Evolutionary conservation across 208 protist genomes (phyloP), one percentile per base, ranked within the genome.

Genomic region (Leishmania guyanensis): DNA sequence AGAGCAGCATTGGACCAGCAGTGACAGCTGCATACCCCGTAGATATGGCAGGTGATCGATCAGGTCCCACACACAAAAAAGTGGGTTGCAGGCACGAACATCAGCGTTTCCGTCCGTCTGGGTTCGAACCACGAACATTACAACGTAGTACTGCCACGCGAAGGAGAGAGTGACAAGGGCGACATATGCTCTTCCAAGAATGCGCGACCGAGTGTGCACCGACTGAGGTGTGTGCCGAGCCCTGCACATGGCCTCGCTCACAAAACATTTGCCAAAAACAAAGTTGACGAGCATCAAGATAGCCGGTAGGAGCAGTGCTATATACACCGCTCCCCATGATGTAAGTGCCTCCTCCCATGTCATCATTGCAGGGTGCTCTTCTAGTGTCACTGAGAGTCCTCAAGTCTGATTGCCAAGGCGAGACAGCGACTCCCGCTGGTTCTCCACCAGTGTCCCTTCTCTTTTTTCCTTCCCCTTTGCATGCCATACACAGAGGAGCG

Each of bases 241-340:
- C 1, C 75, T 64, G 3, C 71, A 82, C 54, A 95, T 70, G 43
- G 86, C 81, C 68, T 92, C 90, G 36, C 86, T 89, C 5, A 95
- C 62, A 69, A 92, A 90, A 54, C 90, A 95, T 26, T 86, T 88
- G 29, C 92, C 92, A 83, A 92, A 83, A 26, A 93, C 84, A 83
- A 93, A 95, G 70, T 93, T 93, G 29, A 78, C 58, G 60, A 87
- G 75, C 89, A 95, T 89, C 4, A 91, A 69, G 36, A 91, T 20
- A 14, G 86, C 90, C 29, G 90, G 90, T 14, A 90, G 78, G n/a
- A 84, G 75, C 39, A 95, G 29, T 20, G 83, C 81, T 14, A 62
- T 62, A 79, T 95, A 93, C 9, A 95, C 90, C 14, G 87, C 88
- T 16, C 77, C 82, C 88, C 90, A 93, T 64, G 89, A 95, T 26